These are phyloP conservation scores for Hondaea fermentalgiana DNA, from an alignment of 108 stramenopile species.

Conservation along the genomic window DNA sequence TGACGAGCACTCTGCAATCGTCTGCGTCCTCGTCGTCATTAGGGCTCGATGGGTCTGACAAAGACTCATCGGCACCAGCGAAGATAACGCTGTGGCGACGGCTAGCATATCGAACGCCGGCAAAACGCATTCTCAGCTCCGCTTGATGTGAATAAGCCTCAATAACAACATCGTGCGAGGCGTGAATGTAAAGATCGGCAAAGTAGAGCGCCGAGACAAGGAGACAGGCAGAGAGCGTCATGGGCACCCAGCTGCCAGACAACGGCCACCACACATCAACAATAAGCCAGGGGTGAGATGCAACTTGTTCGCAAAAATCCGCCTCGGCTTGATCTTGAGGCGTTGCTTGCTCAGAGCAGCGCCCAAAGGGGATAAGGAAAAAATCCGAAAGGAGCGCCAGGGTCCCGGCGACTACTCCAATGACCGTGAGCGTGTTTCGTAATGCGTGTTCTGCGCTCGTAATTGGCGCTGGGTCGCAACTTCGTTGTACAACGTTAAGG, in stretches of 20 bases:
- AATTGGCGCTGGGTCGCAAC: neutral
- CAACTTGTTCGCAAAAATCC: no score
- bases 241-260: neutral
- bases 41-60: no score
- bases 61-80: no score
- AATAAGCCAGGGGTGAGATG: neutral
- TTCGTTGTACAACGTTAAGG: neutral
- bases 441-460: neutral
- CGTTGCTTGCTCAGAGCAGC: neutral
- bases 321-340: neutral
- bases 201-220: neutral
- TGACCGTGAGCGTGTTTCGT: neutral
- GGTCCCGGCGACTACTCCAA: neutral
- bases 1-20: no score
- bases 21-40: no score
- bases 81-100: no score
- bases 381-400: neutral
- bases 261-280: neutral
- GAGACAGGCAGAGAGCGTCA: neutral
- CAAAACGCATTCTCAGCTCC: neutral
- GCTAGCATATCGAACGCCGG: neutral
- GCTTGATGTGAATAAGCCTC: neutral
- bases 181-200: conserved; percentile 6
- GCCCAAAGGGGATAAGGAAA: neutral
- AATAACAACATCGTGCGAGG: neutral